Base-by-base conservation (phyloP, 352 stramenopile genomes). In the Peronospora farinosa region DNA sequence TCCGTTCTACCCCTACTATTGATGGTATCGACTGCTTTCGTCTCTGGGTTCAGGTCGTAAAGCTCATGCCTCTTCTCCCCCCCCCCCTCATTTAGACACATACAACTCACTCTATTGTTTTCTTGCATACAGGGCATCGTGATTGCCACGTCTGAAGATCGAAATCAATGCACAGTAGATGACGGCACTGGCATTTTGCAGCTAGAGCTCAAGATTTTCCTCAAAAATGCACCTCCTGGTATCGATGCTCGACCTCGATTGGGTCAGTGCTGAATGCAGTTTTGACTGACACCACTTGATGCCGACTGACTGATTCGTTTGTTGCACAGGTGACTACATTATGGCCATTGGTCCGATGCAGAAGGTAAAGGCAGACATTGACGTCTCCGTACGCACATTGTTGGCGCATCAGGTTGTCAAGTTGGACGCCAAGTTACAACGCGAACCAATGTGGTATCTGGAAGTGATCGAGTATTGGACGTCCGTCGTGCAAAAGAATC, bases 391-490 rank as follows among this genome's bases (percentile, higher is more conserved):
- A 35, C 54, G 56, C n/a, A 67, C 42, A 7, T 42, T 87, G 23
- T 37, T 84, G 41, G 77, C 77, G 3, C 77, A 88, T 47, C 77
- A 88, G 35, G 50, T 86, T 21, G 66, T 88, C 30, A 66, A 63
- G 6, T 62, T 88, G 8, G 63, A 75, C 37, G 52, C 55, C 38
- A 86, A 86, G 40, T 23, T 64, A 37, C 74, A 84, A 43, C 69
- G 77, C 16, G 77, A 88, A 43, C n/a, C 72, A 1, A 60, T 81
- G 41, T 88, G 77, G 77, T 80, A 78, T 45, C 58, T 86, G 3
- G 77, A 88, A 51, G 77, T 88, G 36, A 66, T 82, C 40, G 77
- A 88, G 53, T 88, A 86, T 52, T 86, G 77, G 77, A 69, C 51
- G 3, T 66, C 65, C 5, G 60, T 83, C 19, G 65, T 78, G 11